A percentile compares a stretch with the other conserved stretches of the same genome.
These are phyloP conservation scores for Teratosphaeria destructans DNA, from an alignment of 2,329 filamentous ascomycete genomes.

Conservation along the genomic window DNA sequence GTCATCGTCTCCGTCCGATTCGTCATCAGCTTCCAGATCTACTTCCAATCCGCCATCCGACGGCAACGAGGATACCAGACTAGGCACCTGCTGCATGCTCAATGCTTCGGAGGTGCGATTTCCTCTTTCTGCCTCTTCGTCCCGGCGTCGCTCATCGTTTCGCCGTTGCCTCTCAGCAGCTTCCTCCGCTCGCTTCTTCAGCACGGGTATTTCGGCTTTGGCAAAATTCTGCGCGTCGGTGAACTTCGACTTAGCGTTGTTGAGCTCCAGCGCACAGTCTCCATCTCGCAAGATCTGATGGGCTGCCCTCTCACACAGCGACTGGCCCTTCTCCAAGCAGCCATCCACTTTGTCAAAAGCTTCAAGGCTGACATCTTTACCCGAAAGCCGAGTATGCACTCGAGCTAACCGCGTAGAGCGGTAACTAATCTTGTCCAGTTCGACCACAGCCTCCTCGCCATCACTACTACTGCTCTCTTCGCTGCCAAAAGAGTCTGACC, in stretches of 20 bases:
- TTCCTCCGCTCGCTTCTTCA: slow-evolving; percentile 14
- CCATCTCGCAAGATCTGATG: slow-evolving; percentile 85
- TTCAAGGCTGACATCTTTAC: slow-evolving; percentile 11
- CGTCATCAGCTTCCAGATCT: slow-evolving; percentile 5
- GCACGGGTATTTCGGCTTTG: slow-evolving; percentile 13
- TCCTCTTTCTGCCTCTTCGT: neutral
- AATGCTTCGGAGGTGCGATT: neutral
- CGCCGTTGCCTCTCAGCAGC: slow-evolving; percentile 13
- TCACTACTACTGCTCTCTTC: slow-evolving; percentile 27
- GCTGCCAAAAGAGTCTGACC: slow-evolving; percentile 23
- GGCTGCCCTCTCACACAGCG: slow-evolving; percentile 73
- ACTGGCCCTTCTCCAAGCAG: slow-evolving; percentile 67
- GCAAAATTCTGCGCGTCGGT: slow-evolving; percentile 49
- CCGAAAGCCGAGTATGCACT: neutral
- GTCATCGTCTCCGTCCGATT: slow-evolving; percentile 4
- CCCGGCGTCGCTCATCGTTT: slow-evolving; percentile 14
- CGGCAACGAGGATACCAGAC: neutral
- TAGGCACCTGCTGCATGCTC: neutral
- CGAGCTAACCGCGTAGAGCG: slow-evolving; percentile 11
- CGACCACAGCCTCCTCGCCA: slow-evolving; percentile 25
- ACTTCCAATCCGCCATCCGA: slow-evolving; percentile 5
- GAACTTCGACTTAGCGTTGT: slow-evolving; percentile 57
- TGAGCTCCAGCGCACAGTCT: slow-evolving; percentile 68
- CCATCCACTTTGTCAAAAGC: slow-evolving; percentile 59
- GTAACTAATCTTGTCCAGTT: slow-evolving; percentile 29